These are phyloP conservation scores for Calophaca sinica DNA, from an alignment of 306 rosid genomes.

Conservation along the genomic window DNA sequence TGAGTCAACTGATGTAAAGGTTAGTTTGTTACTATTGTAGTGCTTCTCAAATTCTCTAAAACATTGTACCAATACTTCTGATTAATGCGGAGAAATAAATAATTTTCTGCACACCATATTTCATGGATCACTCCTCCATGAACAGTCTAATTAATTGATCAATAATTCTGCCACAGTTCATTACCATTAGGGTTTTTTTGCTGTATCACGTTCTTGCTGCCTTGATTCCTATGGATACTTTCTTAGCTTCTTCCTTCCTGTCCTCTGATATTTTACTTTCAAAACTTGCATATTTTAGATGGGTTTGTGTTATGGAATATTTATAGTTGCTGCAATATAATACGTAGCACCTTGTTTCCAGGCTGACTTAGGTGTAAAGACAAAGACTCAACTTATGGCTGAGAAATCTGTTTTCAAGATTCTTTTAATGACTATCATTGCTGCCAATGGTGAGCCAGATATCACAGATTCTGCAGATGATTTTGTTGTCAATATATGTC, in stretches of 20 bases:
- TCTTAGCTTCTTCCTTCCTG: not conserved
- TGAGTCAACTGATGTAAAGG: conserved; percentile 84
- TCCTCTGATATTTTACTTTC: conserved; percentile 32
- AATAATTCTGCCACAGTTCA: conserved; percentile 21
- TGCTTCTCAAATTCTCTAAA: conserved; percentile 1
- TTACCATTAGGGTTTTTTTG: conserved; percentile 10
- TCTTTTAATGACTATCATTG: conserved; percentile 87
- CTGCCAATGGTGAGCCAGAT: conserved; percentile 89
- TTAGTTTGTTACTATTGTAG: conserved; percentile 49
- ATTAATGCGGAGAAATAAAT: conserved; percentile 11
- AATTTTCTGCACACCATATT: not conserved
- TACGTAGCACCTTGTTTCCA: conserved; percentile 51
- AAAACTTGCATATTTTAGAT: conserved; percentile 2
- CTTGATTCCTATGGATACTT: conserved; percentile 22
- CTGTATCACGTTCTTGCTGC: conserved; percentile 25
- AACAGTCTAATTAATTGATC: conserved; percentile 35
- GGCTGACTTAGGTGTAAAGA: conserved; percentile 99
- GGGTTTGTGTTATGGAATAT: conserved; percentile 19
- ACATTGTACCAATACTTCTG: conserved; percentile 1
- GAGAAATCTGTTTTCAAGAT: conserved; percentile 97
- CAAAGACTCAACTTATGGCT: conserved; percentile 98
- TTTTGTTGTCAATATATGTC: conserved; percentile 86
- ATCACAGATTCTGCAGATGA: conserved; percentile 84
- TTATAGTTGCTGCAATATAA: conserved; percentile 50
- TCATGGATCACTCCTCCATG: conserved; percentile 28